Evolutionary conservation across 1,139 yeast genomes (phyloP), one percentile per base, ranked within the genome.

Genomic region (Suhomyces terraborum): DNA sequence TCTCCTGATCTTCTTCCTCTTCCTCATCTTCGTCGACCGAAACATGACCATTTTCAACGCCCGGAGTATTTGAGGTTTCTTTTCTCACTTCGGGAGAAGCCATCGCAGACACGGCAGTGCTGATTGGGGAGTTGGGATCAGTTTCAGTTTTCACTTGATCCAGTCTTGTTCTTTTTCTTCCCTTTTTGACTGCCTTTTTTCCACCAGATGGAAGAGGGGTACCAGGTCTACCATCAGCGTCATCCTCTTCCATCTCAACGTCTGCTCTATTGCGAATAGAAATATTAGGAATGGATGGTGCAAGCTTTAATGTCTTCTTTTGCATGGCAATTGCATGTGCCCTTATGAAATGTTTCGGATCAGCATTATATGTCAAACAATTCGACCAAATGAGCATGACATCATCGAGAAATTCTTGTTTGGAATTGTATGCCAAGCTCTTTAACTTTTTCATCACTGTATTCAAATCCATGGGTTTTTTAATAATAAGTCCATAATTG

Each of bases 291-390:
- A 93, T 91, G 44, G 88, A 67, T 0, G 96, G 96, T 7, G 82
- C 76, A 41, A 93, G 69, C 41, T 82, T 77, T 42, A 81, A 61
- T 0, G 98, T 82, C 58, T 87, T 88, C 62, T 88, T 88, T 53
- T 89, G 95, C 98, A 93, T 94, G 3, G 98, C 97, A 38, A 86
- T 66, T 0, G 98, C 98, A 66, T 93, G 98, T 0, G 83, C 88
- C 43, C 99, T 73, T 30, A 93, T 64, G 52, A 87, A 91, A 62
- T 94, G 98, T 47, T 84, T 85, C 2, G 98, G 98, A 55, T 94
- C 98, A 0, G 97, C 87, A 61, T 94, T 94, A 59, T 88, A 94
- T 0, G 91, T 80, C 47, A 94, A 68, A 61, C 99, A 94, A 62
- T 94, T 94, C 46, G 82, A 81, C 98, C 98, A 94, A 26, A 94